These are phyloP conservation scores for Malassezia globosa DNA, from an alignment of 1,284 basidiomycete species.

Conservation along the genomic window DNA sequence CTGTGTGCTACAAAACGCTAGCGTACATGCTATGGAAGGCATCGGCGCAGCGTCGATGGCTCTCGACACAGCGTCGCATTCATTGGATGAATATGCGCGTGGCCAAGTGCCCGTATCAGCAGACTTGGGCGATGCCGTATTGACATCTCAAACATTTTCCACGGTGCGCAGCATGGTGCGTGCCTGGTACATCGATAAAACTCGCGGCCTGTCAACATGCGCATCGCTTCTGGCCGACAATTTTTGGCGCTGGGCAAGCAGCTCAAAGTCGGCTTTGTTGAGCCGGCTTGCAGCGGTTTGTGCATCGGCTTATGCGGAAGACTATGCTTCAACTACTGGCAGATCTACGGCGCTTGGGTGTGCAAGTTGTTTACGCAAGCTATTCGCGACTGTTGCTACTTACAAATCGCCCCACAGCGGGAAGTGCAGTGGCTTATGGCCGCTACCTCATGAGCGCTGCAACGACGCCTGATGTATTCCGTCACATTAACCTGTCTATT, in stretches of 20 bases:
- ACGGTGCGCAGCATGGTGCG: conserved; percentile 82
- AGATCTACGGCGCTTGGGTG: conserved; percentile 90
- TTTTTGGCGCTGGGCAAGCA: conserved; percentile 95
- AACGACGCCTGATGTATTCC: conserved; percentile 87
- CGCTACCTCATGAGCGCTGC: conserved; percentile 84
- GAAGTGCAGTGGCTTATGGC: conserved; percentile 86
- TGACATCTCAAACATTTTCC: conserved; percentile 79
- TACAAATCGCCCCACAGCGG: conserved; percentile 82
- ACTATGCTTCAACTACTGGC: conserved; percentile 92
- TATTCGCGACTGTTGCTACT: conserved; percentile 80
- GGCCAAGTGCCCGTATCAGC: conserved; percentile 57
- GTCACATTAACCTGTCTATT: conserved; percentile 76
- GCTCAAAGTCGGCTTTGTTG: conserved; percentile 71
- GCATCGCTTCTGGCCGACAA: conserved; percentile 58
- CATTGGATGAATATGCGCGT: conserved; percentile 76
- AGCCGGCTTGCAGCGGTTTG: conserved; percentile 86
- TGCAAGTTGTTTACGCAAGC: conserved; percentile 87
- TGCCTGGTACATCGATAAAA: conserved; percentile 73
- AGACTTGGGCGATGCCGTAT: conserved; percentile 70
- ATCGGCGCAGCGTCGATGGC: conserved; percentile 62
- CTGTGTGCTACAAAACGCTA: conserved; percentile 80
- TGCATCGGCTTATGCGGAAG: conserved; percentile 93
- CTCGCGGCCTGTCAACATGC: conserved; percentile 57
- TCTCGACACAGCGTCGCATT: conserved; percentile 75
- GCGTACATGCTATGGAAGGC: conserved; percentile 94